Percentiles rank a stretch among this genome's conserved stretches.
Conservation (phyloP, 306 rosid genomes). For the Inga leiocalycina region DNA sequence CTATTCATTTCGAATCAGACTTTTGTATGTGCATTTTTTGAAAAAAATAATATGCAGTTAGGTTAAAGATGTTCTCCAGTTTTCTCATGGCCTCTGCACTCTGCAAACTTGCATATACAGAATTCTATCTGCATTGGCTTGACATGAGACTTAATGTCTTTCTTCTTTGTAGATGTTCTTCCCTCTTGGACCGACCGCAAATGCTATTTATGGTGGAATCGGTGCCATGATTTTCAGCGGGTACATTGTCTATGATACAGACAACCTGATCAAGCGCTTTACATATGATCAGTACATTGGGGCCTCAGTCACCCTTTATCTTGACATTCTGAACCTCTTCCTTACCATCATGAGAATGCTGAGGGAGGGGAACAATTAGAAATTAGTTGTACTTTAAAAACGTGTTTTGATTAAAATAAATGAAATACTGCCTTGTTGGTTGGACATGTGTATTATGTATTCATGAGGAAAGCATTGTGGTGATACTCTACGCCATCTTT, state of each 20-base stretch:
- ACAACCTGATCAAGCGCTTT: slow-evolving; percentile 86
- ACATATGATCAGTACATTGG: slow-evolving; percentile 90
- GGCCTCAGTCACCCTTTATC: slow-evolving; percentile 88
- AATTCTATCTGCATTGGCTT: slow-evolving; percentile 19
- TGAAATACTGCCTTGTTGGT: slow-evolving; percentile 25
- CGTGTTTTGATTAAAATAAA: slow-evolving; percentile 14
- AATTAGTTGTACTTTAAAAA: slow-evolving; percentile 42
- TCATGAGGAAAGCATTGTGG: slow-evolving; percentile 29
- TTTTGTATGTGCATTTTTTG: not conserved
- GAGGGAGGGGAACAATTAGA: slow-evolving; percentile 73
- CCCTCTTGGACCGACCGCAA: slow-evolving; percentile 80
- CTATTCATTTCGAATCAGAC: not conserved
- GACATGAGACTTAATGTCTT: slow-evolving; percentile 24
- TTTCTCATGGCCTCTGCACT: not conserved
- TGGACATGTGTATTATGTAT: slow-evolving; percentile 12
- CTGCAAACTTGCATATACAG: not conserved
- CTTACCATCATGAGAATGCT: slow-evolving; percentile 85
- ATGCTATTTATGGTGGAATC: slow-evolving; percentile 72
- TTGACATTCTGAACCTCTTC: slow-evolving; percentile 87
- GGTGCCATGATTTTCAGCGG: slow-evolving; percentile 89
- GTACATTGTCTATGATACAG: slow-evolving; percentile 81
- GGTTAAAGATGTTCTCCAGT: not conserved
- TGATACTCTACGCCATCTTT: slow-evolving; percentile 14
- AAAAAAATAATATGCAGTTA: not conserved
- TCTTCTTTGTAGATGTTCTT: slow-evolving; percentile 65